Evolutionary conservation across 2,329 filamentous ascomycete genomes (phyloP).

Genomic region (Sporothrix phasma): DNA sequence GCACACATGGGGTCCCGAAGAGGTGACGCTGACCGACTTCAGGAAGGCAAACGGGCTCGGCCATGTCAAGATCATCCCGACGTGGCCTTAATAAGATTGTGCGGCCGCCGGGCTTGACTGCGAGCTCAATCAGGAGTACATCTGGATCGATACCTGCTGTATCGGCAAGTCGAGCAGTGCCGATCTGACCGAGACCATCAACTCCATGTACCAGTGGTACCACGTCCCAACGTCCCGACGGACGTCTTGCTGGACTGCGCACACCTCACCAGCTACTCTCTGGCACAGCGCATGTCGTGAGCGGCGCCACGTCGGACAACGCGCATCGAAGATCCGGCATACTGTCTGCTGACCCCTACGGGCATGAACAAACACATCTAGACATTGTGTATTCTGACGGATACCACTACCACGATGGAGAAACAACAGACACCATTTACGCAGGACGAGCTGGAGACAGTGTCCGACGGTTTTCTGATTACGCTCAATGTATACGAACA

Average conservation of each 20-base stretch:
- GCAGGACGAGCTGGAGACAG: too few relatives aligned
- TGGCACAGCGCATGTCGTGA: slow-evolving; percentile 20
- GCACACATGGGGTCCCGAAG: slow-evolving; percentile 15
- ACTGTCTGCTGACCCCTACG: slow-evolving; percentile 16
- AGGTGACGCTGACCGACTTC: slow-evolving; percentile 11
- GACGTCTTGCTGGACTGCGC: slow-evolving; percentile 15
- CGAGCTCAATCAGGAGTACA: slow-evolving; percentile 1
- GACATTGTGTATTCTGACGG: not conserved
- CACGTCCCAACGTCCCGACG: slow-evolving; percentile 20
- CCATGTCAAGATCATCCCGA: not conserved
- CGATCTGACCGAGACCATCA: slow-evolving; percentile 19
- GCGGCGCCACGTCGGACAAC: slow-evolving; percentile 14
- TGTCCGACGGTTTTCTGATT: not conserved
- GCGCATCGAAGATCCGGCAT: slow-evolving; percentile 19
- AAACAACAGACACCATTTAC: not conserved
- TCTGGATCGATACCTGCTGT: slow-evolving; percentile 22
- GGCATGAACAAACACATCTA: not conserved
- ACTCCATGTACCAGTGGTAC: slow-evolving; percentile 21
- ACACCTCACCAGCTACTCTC: slow-evolving; percentile 2
- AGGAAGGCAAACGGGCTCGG: not conserved
- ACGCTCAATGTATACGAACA: not conserved
- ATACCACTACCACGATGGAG: too few relatives aligned
- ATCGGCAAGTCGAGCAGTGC: slow-evolving; percentile 18
- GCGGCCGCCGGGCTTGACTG: not conserved
- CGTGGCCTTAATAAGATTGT: slow-evolving; percentile 12